Base-by-base conservation (phyloP, 2,329 filamentous ascomycete genomes). In the Orbilia javanica region DNA sequence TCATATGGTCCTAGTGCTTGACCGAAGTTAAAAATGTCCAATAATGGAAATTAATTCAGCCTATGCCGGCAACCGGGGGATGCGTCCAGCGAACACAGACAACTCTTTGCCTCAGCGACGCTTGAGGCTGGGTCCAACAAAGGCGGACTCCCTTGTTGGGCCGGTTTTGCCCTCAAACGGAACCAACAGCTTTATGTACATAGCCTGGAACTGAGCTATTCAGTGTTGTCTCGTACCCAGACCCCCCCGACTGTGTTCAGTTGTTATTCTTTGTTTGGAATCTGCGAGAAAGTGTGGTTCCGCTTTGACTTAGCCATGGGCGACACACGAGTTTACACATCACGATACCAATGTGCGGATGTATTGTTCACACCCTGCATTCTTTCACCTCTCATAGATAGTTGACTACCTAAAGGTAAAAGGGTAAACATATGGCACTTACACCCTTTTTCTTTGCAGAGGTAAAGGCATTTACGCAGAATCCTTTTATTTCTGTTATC, bases 131-230 rank as follows among this genome's bases (percentile, higher is more conserved):
- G 8, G 55, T 63, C 57, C n/a, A 63, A 63, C 57, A 63, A 63
- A 63, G 57, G 36, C 34, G 25, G 2, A 3, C n/a, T 3, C 22
- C 10, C 25, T 60, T 60, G 57, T 63, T 63, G 57, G 57, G 46
- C n/a, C n/a, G 6, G 57, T 63, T 63, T 63, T 27, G 13, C 4
- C 57, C 46, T 63, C 57, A 46, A 63, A 63, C 57, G 46, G 27
- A 63, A 63, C 34, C 22, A 63, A 63, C 57, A 22, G 11, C 42
- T n/a, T 18, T 36, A 36, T 39, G 0, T 36, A 4, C 42, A 1
- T 57, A 7, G 5, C 29, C 18, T 27, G n/a, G 4, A 13, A 18
- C 31, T 13, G 18, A 27, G 39, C 15, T 57, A 22, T 13, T 57
- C 6, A 20, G 8, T 18, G n/a, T n/a, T n/a, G n/a, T n/a, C n/a